Evolutionary conservation across 352 stramenopile genomes (phyloP), one percentile per base, ranked within the genome.

Genomic region (Aphanomyces euteiches): DNA sequence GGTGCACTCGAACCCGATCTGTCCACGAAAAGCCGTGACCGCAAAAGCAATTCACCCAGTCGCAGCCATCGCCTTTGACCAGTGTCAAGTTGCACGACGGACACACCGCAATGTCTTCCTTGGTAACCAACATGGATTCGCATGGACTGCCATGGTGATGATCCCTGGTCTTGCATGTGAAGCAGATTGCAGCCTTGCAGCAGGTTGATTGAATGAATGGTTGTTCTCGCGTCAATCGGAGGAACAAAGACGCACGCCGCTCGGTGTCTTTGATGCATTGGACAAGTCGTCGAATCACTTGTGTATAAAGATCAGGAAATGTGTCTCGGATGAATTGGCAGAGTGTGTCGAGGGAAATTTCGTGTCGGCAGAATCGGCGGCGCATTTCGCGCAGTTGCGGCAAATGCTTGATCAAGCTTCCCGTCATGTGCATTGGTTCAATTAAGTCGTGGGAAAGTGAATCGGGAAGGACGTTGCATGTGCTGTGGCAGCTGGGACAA

Each of bases 41-140:
- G 59, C 71, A 75, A 58, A 74, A 67, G 41, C 71, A 75, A 36
- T 53, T 74, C 56, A 75, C 47, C 1, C 36, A 56, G 48, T 75
- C 65, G 47, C 71, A 75, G 47, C 71, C 71, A 61, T 75, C 71
- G 39, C 71, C 71, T 39, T 72, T 75, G 19, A 69, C 65, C n/a
- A 75, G 38, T 7, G 47, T 7, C 28, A 75, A 36, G 40, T 69
- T 40, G 59, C 71, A 75, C 19, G n/a, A 7, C 15, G 63, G 63
- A 48, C 71, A 75, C 37, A 45, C 17, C 12, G 68, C 50, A 53
- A 75, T 74, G n/a, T 50, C 43, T 21, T 73, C 12, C 3, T 50
- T n/a, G 12, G 47, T 67, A 15, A 28, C 36, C 7, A 15, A n/a
- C 17, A 28, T 67, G 3, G n/a, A 21, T 10, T 13, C 6, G 21